Percentiles rank a stretch among this genome's conserved stretches.
These are phyloP conservation scores for Diophrys sp. DNA, from an alignment of 73 alveolate species.

Conservation along the genomic window DNA sequence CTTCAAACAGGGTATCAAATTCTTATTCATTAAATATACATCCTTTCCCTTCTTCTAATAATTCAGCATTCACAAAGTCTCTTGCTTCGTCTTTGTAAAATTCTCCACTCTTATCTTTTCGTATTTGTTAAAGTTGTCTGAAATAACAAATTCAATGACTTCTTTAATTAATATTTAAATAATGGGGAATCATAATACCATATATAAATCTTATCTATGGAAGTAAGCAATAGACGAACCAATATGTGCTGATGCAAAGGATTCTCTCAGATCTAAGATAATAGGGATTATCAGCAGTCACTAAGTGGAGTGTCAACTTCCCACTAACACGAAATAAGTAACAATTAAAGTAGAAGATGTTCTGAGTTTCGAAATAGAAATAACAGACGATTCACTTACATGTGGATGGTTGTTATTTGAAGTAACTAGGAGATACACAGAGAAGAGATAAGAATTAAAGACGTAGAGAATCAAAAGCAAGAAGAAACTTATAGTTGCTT, in stretches of 20 bases:
- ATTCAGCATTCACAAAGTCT: no score
- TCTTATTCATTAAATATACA: no score
- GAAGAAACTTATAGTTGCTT: constrained; percentile 50
- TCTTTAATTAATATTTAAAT: no score
- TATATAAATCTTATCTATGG: not conserved
- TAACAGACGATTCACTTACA: constrained; percentile 20
- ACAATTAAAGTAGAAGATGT: constrained; percentile 1
- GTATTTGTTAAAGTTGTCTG: no score
- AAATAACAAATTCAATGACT: no score
- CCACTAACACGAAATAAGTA: not conserved
- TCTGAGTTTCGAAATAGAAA: constrained; percentile 7
- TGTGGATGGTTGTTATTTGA: constrained; percentile 57
- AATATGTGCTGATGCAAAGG: not conserved
- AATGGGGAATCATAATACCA: constrained; percentile 13
- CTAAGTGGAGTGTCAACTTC: not conserved
- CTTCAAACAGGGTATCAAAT: no score
- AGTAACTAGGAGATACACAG: constrained; percentile 28
- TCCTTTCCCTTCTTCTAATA: no score
- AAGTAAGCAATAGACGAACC: not conserved
- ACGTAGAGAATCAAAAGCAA: not conserved
- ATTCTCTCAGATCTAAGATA: not conserved
- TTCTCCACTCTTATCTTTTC: no score
- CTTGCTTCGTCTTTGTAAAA: no score
- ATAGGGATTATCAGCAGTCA: not conserved
- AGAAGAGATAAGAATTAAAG: not conserved